A percentile compares a stretch with the other conserved stretches of the same genome.
Conservation (phyloP, 2,329 filamentous ascomycete species). For the Fusarium domesticum region DNA sequence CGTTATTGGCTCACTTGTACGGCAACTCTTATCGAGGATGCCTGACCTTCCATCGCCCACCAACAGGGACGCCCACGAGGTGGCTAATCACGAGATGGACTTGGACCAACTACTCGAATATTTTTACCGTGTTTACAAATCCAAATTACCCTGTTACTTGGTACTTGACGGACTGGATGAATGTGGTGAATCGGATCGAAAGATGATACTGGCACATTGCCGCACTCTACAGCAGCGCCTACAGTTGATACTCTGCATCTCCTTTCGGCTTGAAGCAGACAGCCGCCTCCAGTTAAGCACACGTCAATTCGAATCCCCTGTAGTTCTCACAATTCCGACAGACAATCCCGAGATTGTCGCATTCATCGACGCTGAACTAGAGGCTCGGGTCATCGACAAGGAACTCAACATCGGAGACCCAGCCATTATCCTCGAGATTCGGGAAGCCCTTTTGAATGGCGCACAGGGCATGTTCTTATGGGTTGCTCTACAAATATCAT, state of each 20-base stretch:
- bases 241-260: background rate
- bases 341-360: constrained; percentile 25
- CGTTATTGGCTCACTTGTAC: constrained; percentile 33
- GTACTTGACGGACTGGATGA: constrained; percentile 21
- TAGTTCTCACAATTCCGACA: constrained; percentile 6
- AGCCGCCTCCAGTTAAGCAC: no score
- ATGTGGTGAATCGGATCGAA: background rate
- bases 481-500: constrained; percentile 35
- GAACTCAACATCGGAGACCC: constrained; percentile 17
- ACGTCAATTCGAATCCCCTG: background rate
- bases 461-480: constrained; percentile 41
- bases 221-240: background rate
- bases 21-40: constrained; percentile 34
- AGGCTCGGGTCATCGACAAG: background rate
- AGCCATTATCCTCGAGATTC: constrained; percentile 16
- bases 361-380: constrained; percentile 20
- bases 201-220: background rate
- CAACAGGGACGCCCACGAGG: background rate
- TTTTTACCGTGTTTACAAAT: background rate
- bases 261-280: background rate
- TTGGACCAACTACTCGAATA: background rate
- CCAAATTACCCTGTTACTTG: background rate
- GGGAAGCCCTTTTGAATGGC: constrained; percentile 19
- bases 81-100: background rate
- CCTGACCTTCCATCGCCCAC: background rate